Conservation (phyloP, 345 rosid genomes). For the Aurinia saxatilis region DNA sequence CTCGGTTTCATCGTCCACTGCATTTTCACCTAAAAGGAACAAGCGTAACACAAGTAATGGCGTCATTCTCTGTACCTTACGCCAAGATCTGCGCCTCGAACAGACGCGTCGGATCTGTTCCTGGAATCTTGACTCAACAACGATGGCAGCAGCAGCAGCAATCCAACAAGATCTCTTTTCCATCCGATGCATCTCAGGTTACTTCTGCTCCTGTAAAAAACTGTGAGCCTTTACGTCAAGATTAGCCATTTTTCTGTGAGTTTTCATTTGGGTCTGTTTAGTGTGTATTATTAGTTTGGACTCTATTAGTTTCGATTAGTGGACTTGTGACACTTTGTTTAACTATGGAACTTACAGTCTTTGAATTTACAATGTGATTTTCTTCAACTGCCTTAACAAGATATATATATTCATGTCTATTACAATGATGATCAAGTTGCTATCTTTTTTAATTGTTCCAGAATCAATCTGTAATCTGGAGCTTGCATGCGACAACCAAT, state of each 20-base stretch:
- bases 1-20: slow-evolving; percentile 26
- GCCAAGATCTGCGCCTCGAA: slow-evolving; percentile 48
- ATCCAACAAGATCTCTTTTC: slow-evolving; percentile 26
- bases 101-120: slow-evolving; percentile 37
- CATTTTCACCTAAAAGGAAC: background rate
- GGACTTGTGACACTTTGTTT: background rate
- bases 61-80: slow-evolving; percentile 51
- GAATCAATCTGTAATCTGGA: slow-evolving; percentile 36
- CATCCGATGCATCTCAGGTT: slow-evolving; percentile 42
- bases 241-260: background rate
- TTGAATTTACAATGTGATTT: background rate
- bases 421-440: slow-evolving; percentile 4
- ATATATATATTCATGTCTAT: too few species aligned
- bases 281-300: background rate
- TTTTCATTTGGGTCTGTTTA: background rate
- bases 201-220: background rate
- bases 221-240: slow-evolving; percentile 4
- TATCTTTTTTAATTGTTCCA: slow-evolving; percentile 6
- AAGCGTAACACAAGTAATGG: slow-evolving; percentile 31
- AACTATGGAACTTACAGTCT: background rate
- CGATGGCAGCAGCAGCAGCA: slow-evolving; percentile 4
- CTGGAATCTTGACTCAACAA: slow-evolving; percentile 14
- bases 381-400: too few species aligned
- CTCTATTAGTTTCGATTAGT: background rate
- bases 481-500: slow-evolving; percentile 46